Evolutionary conservation across 352 stramenopile genomes (phyloP), one percentile per base, ranked within the genome.

Genomic region (Phytophthora palmivora): DNA sequence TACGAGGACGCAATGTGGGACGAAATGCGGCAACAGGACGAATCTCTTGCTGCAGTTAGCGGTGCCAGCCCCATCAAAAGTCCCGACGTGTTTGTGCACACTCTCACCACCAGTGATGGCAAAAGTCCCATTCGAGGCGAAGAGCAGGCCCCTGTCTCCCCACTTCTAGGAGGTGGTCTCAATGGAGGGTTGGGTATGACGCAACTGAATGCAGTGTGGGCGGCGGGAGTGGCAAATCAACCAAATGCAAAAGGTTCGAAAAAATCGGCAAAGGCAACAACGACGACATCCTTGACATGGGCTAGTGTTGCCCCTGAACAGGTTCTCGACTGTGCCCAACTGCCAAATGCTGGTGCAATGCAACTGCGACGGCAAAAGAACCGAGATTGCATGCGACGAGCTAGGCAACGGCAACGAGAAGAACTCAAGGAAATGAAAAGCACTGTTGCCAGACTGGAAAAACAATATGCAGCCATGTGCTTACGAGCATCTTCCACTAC

Each of bases 361-460:
- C 63, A 72, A 38, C 11, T 72, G 22, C 48, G 63, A 8, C 42
- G 63, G 3, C 63, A 68, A 39, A 72, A 72, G 19, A 68, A 72
- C 7, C 36, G 63, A 4, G 63, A 72, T 34, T 67, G 63, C 37
- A 84, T 84, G 75, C 69, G 72, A 18, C 61, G 72, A 44, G 74
- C 75, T 7, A 46, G 75, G 19, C 72, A 82, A 28, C 62, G 72
- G 9, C 72, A 84, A 63, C 53, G 67, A 37, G 75, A 84, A 46
- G 66, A 79, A 39, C 59, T 82, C 18, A 52, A 73, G 22, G 42
- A 64, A 11, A 79, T 84, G 72, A 77, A 75, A 21, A 63, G 21
- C 36, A 74, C 62, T 0, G 63, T 85, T 15, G 28, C 59, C 45
- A 44, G 45, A 37, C 67, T 85, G 15, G 67, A 85, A 42, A 59